These are phyloP conservation scores for Podospora bellae-mahoneyi DNA, from an alignment of 495 filamentous ascomycete genomes.

Conservation along the genomic window DNA sequence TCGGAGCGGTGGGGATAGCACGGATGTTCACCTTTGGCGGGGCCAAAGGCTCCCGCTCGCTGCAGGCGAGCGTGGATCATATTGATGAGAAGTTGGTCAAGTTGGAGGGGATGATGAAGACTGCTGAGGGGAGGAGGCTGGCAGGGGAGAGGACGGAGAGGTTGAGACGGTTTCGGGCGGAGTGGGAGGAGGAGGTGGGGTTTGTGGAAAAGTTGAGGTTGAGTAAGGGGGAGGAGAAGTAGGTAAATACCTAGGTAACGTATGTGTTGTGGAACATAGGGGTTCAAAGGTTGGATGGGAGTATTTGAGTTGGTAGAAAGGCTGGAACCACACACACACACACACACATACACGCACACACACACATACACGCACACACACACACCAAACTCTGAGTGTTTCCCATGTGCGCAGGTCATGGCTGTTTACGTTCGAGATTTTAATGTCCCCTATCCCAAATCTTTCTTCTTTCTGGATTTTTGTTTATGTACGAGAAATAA, in stretches of 20 bases:
- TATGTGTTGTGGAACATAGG: no score
- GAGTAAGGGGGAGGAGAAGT: slow-evolving; percentile 2
- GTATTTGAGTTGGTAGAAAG: no score
- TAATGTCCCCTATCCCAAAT: no score
- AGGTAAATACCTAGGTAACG: not conserved
- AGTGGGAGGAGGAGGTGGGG: slow-evolving; percentile 67
- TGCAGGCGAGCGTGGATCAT: slow-evolving; percentile 67
- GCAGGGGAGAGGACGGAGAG: slow-evolving; percentile 62
- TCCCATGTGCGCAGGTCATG: no score
- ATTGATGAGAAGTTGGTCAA: slow-evolving; percentile 75
- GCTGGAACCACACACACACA: no score
- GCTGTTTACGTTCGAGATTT: no score
- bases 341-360: no score
- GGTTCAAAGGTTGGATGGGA: no score
- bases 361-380: no score
- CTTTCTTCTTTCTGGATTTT: no score
- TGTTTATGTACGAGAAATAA: no score
- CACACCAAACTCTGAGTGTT: no score
- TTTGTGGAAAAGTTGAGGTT: slow-evolving; percentile 17
- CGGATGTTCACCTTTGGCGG: slow-evolving; percentile 74
- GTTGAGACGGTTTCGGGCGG: slow-evolving; percentile 58
- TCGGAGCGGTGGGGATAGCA: slow-evolving; percentile 80
- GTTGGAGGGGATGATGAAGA: slow-evolving; percentile 82
- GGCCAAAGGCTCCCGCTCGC: slow-evolving; percentile 49
- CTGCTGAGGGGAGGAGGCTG: slow-evolving; percentile 62